Percentiles rank a stretch among this genome's conserved stretches.
Evolutionary conservation across 768 basidiomycete genomes (phyloP).

Genomic region (Hygrocybe coccinea): DNA sequence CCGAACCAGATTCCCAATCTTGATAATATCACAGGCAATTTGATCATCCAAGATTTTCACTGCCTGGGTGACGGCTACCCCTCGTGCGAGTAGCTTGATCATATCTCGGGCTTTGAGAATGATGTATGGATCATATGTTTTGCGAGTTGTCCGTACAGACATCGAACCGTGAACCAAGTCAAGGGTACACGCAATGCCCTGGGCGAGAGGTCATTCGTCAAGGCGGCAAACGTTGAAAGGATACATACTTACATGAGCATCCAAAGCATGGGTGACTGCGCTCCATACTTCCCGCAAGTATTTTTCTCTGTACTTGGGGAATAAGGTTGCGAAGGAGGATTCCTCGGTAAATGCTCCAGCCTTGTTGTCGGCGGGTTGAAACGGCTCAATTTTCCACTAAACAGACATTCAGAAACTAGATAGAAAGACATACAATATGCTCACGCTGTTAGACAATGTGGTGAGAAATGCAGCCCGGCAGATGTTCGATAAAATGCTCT

Average conservation of each 20-base stretch:
- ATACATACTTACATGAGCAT: constrained; percentile 56
- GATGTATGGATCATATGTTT: constrained; percentile 95
- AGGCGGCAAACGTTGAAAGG: background rate
- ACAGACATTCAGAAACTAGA: background rate
- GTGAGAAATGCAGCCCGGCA: constrained; percentile 3
- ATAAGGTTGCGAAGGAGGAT: constrained; percentile 95
- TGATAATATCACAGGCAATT: constrained; percentile 94
- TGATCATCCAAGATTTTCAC: constrained; percentile 87
- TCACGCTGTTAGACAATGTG: constrained; percentile 37
- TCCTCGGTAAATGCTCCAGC: constrained; percentile 87
- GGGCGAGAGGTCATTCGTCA: constrained; percentile 1
- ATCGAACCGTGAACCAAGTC: constrained; percentile 96
- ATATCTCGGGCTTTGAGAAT: constrained; percentile 94
- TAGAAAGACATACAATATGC: constrained; percentile 12
- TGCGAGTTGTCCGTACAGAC: constrained; percentile 94
- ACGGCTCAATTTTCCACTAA: constrained; percentile 88
- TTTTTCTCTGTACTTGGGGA: constrained; percentile 97
- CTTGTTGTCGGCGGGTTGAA: constrained; percentile 69
- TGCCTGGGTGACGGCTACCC: constrained; percentile 80
- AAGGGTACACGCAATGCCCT: constrained; percentile 88
- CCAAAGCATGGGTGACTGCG: constrained; percentile 78
- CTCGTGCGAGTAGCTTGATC: constrained; percentile 90
- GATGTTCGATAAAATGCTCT: constrained; percentile 31
- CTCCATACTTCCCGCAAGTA: constrained; percentile 95
- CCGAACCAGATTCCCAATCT: constrained; percentile 88